A percentile compares a stretch with the other conserved stretches of the same genome.
These are phyloP conservation scores for Lentinula novae-zelandiae DNA, from an alignment of 1,284 basidiomycete genomes.

Conservation along the genomic window DNA sequence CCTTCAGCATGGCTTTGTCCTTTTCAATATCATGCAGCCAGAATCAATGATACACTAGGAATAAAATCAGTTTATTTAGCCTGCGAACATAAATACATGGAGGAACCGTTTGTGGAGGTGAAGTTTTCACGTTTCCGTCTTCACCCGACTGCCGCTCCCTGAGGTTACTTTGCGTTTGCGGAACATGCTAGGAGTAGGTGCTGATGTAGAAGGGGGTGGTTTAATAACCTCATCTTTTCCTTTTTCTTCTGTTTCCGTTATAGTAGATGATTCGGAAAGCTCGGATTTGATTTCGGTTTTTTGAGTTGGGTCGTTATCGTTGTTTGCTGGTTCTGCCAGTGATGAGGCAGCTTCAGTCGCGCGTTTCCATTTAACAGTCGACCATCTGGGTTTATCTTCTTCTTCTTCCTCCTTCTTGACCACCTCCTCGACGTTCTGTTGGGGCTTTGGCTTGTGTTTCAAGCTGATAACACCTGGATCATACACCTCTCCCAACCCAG, in stretches of 20 bases:
- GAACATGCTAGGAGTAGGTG: constrained; percentile 25
- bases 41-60: too few species aligned
- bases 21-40: too few species aligned
- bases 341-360: neutral
- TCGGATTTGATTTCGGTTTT: constrained; percentile 2
- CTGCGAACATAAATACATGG: too few species aligned
- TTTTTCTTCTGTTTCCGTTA: constrained; percentile 15
- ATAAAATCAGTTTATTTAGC: too few species aligned
- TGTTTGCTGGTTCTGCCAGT: neutral
- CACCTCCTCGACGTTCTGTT: constrained; percentile 24
- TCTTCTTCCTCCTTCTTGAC: neutral
- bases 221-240: neutral
- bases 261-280: neutral
- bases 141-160: constrained; percentile 23
- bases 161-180: constrained; percentile 35
- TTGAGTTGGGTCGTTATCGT: neutral
- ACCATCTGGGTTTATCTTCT: constrained; percentile 20
- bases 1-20: too few species aligned
- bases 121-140: neutral
- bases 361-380: constrained; percentile 28
- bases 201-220: neutral
- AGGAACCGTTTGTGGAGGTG: too few species aligned
- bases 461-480: constrained; percentile 66
- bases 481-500: constrained; percentile 67
- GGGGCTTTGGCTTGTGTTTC: constrained; percentile 49